Evolutionary conservation across 106 monocot species (phyloP), one percentile per base, ranked within the genome.

Genomic region (Ottelia alismoides): DNA sequence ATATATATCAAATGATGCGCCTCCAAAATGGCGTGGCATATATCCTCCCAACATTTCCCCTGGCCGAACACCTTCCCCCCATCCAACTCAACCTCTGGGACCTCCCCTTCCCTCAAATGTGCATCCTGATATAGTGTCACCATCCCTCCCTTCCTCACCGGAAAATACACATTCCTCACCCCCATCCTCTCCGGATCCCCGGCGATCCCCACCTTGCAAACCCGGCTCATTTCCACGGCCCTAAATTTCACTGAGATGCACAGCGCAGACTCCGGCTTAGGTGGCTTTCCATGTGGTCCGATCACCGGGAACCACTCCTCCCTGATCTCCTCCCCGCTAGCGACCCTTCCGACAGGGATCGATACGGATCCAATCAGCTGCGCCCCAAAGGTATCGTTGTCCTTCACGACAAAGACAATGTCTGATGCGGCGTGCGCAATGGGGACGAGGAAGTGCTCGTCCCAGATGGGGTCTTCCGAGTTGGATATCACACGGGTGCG

Each of bases 1-100:
- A 91, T 53, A 49, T 91, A 91, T 12, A 91, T 73, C 30, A 91
- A 23, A 49, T 76, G 75, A 27, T 85, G 81, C 0, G 85, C 91
- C 25, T 81, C 78, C 29, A 91, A 31, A n/a, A 91, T 78, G 2
- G 91, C 85, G 35, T 81, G 78, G 52, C 91, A 91, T 1, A 91
- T 85, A 28, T 91, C 91, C 55, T 85, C 81, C 91, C 91, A 91
- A 22, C 91, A 91, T 54, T 30, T 72, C 27, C 45, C 76, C 14
- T 75, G 84, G 26, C 31, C 26, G 58, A 71, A 90, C 2, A 64
- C 60, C 32, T 25, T 67, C 21, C 71, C 77, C 0, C 32, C 46
- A 5, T 81, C 91, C 51, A 91, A 45, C 18, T 62, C 51, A 46
- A 88, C 83, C 53, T 64, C 29, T 1, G 70, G 76, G 21, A 83